Base-by-base conservation (phyloP, 768 basidiomycete genomes). In the Clavaria fumosa region DNA sequence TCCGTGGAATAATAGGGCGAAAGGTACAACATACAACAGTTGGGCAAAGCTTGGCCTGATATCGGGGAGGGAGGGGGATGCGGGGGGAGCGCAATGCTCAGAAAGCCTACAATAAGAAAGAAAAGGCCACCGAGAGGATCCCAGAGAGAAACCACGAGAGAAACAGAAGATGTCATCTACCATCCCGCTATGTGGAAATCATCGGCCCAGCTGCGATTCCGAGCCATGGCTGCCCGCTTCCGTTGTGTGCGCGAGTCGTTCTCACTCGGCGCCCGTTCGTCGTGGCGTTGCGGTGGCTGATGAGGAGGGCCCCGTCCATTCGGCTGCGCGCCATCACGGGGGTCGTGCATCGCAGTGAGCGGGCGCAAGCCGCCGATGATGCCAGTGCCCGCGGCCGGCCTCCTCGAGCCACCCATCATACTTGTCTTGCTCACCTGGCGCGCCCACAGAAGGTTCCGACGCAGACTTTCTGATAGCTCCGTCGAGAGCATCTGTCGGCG, bases 381-480 rank as follows among this genome's bases (percentile, higher is more conserved):
- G 38, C 47, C 41, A 23, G 43, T 36, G 19, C 36, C 43, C 46
- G 14, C 47, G 53, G 3, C 52, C 54, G 9, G 51, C 52, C 37
- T 58, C 58, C 19, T 56, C 44, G 7, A 51, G 47, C 41, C 61
- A 41, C 42, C 63, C 5, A 62, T 57, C 28, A 67, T 55, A 41
- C 69, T 71, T 11, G 59, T 62, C 52, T 72, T 72, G 44, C 57
- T 64, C 18, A 78, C 69, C 44, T 79, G 75, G 10, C 79, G 66
- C 46, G 78, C 82, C 84, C 84, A 86, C 4, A 90, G 57, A 40
- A 90, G 52, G 47, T 89, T 82, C 32, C 79, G 63, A 15, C 89
- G 64, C 44, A 93, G 58, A 41, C 77, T 80, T 57, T 93, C 89
- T 22, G 80, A 78, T 51, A 93, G 62, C 56, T 93, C 89, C 3